These are phyloP conservation scores for Globisporangium takayamanum DNA, from an alignment of 352 stramenopile genomes.

Conservation along the genomic window DNA sequence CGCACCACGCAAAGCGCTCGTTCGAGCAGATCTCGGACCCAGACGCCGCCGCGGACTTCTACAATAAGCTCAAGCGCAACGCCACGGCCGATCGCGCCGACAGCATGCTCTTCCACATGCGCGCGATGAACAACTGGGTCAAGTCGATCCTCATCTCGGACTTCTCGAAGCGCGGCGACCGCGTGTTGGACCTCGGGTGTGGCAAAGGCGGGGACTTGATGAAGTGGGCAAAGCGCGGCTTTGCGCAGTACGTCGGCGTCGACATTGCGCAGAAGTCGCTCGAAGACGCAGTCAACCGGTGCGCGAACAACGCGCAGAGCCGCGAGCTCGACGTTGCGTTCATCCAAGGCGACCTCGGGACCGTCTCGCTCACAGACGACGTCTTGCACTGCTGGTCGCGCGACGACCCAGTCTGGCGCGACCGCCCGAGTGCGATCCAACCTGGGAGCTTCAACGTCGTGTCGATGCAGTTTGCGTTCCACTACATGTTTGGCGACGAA, in stretches of 20 bases:
- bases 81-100: constrained; percentile 72
- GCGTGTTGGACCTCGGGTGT: constrained; percentile 96
- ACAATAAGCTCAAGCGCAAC: constrained; percentile 78
- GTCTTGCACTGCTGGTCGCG: constrained; percentile 66
- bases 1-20: constrained; percentile 28
- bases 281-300: constrained; percentile 89
- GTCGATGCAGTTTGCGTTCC: constrained; percentile 99
- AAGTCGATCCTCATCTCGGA: constrained; percentile 96
- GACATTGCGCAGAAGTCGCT: constrained; percentile 97
- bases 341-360: constrained; percentile 70
- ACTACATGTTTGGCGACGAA: constrained; percentile 98
- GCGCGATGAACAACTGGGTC: constrained; percentile 98
- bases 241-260: constrained; percentile 94
- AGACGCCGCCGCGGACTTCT: constrained; percentile 67
- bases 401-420: constrained; percentile 43
- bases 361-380: constrained; percentile 60
- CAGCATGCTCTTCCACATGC: constrained; percentile 96
- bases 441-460: constrained; percentile 90
- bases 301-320: constrained; percentile 57
- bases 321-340: constrained; percentile 75
- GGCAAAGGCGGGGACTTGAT: constrained; percentile 97
- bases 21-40: constrained; percentile 62
- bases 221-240: constrained; percentile 93
- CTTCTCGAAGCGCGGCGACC: constrained; percentile 69
- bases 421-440: constrained; percentile 36